phyloP scores from a whole-genome alignment of 805 yeast genomes.

The Blastobotrys muscicola region DNA sequence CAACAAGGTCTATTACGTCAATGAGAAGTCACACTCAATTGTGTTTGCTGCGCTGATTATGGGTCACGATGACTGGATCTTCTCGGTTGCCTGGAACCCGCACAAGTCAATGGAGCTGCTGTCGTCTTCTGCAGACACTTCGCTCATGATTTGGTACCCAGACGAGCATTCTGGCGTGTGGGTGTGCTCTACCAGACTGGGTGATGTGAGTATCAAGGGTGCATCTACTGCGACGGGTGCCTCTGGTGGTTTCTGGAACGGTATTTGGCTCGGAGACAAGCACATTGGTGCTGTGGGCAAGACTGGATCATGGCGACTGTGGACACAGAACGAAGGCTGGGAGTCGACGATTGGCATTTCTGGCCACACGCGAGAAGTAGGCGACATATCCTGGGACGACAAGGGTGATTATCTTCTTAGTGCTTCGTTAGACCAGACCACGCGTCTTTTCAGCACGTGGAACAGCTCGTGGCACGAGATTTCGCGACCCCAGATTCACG shows the following conservation, averaged over 20 bases:
- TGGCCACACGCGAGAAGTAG: slow-evolving; percentile 66
- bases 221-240: slow-evolving; percentile 98
- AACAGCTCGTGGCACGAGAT: slow-evolving; percentile 67
- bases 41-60: slow-evolving; percentile 86
- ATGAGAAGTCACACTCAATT: slow-evolving; percentile 36
- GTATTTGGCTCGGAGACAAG: slow-evolving; percentile 54
- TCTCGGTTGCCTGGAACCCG: slow-evolving; percentile 76
- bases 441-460: slow-evolving; percentile 73
- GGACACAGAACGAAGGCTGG: slow-evolving; percentile 34
- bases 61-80: slow-evolving; percentile 99
- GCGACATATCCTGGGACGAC: slow-evolving; percentile 63
- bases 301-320: slow-evolving; percentile 86
- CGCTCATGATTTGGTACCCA: slow-evolving; percentile 89
- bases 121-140: slow-evolving; percentile 88
- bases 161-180: slow-evolving; percentile 82
- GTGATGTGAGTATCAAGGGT: slow-evolving; percentile 91
- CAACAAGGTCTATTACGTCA: slow-evolving; percentile 64
- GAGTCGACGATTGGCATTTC: slow-evolving; percentile 44
- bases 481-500: slow-evolving; percentile 96
- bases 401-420: slow-evolving; percentile 55
- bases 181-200: slow-evolving; percentile 72
- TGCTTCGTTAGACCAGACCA: slow-evolving; percentile 89
- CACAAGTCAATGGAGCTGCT: slow-evolving; percentile 44
- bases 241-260: slow-evolving; percentile 61
- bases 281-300: slow-evolving; percentile 69